Base-by-base conservation (phyloP, 2,329 filamentous ascomycete species). In the Diplodia scrobiculata region DNA sequence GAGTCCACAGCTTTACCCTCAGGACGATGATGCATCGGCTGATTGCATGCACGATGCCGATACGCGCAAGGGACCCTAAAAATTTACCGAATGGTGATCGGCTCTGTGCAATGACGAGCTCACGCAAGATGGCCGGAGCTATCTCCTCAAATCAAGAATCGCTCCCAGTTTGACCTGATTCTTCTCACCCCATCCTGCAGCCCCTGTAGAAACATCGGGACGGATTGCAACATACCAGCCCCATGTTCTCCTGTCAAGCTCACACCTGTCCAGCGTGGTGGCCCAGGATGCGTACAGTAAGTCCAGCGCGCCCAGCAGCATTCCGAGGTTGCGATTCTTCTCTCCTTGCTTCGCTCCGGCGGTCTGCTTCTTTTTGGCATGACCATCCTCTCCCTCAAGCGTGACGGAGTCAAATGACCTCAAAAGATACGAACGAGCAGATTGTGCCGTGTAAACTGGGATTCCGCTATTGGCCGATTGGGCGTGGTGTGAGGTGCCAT, bases 131-230 rank as follows among this genome's bases (percentile, higher is more conserved):
- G 27, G 14, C 32, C 58, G 58, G 45, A 36, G n/a, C 45, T 62
- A 62, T 19, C 58, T 66, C 48, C 64, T 66, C 54, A 66, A 66
- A 53, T 64, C 66, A 25, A 78, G 69, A 48, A 96, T 91, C 69
- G 87, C 86, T 14, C 79, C 79, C 41, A 96, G 75, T 70, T 82
- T 87, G 32, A 96, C 80, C 64, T 81, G 79, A 1, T 90, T 91
- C 76, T 94, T 95, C 13, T 89, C 90, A 32, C 92, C 92, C 92
- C 92, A 96, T 1, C 92, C 92, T 21, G 87, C 85, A 55, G 86
- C 85, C 0, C 92, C 92, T 66, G 83, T 79, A 67, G 90, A 87
- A 2, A 96, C 89, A 21, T 91, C 88, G 0, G 92, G 92, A 68
- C 92, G 82, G 21, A 93, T 86, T 25, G 85, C 83, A 1, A 89